Percentiles rank a stretch among this genome's conserved stretches.
Evolutionary conservation across 371 early-diverging fungal genomes (phyloP).

Genomic region (Dipsacomyces acuminosporus): DNA sequence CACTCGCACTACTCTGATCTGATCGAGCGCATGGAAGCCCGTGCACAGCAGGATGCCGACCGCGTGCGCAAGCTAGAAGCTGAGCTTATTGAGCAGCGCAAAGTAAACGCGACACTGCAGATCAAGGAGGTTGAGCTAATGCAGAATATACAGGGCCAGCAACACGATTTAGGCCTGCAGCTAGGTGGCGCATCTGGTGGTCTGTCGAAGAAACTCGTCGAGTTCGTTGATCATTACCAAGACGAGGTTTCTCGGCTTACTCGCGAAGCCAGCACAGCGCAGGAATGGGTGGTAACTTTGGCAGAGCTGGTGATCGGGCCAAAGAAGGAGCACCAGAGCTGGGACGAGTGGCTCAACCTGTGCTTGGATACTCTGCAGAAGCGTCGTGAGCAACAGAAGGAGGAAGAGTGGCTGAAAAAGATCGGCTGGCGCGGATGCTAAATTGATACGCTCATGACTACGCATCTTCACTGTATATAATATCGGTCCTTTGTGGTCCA

Average conservation of each 20-base stretch:
- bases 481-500: too few relatives aligned
- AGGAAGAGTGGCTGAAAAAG: slow-evolving; percentile 20
- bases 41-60: slow-evolving; percentile 18
- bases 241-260: slow-evolving; percentile 23
- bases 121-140: slow-evolving; percentile 23
- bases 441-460: too few relatives aligned
- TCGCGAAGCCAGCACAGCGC: slow-evolving; percentile 29
- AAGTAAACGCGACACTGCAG: slow-evolving; percentile 6
- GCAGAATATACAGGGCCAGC: slow-evolving; percentile 1
- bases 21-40: slow-evolving; percentile 35
- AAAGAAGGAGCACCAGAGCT: slow-evolving; percentile 31
- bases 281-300: slow-evolving; percentile 37
- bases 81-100: slow-evolving; percentile 21
- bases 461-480: too few relatives aligned
- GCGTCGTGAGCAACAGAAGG: slow-evolving; percentile 20
- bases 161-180: background rate
- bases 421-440: slow-evolving; percentile 7
- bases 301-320: slow-evolving; percentile 38
- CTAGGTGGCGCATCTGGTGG: background rate
- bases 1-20: slow-evolving; percentile 38
- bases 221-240: slow-evolving; percentile 33
- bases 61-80: slow-evolving; percentile 15
- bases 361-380: slow-evolving; percentile 30
- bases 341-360: slow-evolving; percentile 40
- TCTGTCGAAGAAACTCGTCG: slow-evolving; percentile 20